A percentile compares a stretch with the other conserved stretches of the same genome.
Evolutionary conservation across 2,329 filamentous ascomycete species (phyloP).

Genomic region (Aureobasidium melanogenum): DNA sequence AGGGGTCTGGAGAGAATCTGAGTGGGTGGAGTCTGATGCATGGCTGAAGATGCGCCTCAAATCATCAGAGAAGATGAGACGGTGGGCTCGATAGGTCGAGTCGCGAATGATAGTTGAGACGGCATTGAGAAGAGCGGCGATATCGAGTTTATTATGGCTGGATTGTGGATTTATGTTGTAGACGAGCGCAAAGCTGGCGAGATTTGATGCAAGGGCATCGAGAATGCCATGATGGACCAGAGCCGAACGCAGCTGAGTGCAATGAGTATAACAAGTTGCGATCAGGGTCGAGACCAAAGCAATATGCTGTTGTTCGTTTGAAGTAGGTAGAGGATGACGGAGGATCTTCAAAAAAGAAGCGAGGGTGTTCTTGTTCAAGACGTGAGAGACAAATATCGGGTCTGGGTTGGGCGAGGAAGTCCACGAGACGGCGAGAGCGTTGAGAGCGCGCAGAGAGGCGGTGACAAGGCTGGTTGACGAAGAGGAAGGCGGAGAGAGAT

Average conservation of each 20-base stretch:
- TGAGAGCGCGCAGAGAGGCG: constrained; percentile 65
- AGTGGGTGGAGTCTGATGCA: background rate
- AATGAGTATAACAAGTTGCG: constrained; percentile 47
- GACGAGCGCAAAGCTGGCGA: constrained; percentile 37
- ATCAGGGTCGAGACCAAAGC: constrained; percentile 50
- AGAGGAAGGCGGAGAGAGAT: constrained; percentile 39
- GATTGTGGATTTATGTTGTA: constrained; percentile 39
- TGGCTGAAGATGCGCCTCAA: constrained; percentile 22
- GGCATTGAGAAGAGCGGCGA: constrained; percentile 60
- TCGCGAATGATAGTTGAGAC: constrained; percentile 67
- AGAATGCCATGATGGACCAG: constrained; percentile 66
- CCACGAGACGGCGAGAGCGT: constrained; percentile 59
- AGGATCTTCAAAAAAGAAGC: constrained; percentile 56
- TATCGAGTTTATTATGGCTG: constrained; percentile 41
- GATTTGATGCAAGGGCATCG: constrained; percentile 64
- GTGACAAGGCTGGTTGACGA: constrained; percentile 59
- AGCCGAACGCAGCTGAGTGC: constrained; percentile 21
- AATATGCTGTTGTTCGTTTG: constrained; percentile 53
- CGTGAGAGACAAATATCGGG: constrained; percentile 17
- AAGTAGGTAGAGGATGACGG: constrained; percentile 44
- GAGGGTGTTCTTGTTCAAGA: constrained; percentile 57
- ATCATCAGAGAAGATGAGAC: constrained; percentile 43
- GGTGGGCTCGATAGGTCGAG: constrained; percentile 68
- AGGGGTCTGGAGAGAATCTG: background rate
- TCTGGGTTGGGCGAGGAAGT: constrained; percentile 11